A percentile compares a stretch with the other conserved stretches of the same genome.
Evolutionary conservation across 371 early-diverging fungal genomes (phyloP).

Genomic region (Mucor ambiguus): DNA sequence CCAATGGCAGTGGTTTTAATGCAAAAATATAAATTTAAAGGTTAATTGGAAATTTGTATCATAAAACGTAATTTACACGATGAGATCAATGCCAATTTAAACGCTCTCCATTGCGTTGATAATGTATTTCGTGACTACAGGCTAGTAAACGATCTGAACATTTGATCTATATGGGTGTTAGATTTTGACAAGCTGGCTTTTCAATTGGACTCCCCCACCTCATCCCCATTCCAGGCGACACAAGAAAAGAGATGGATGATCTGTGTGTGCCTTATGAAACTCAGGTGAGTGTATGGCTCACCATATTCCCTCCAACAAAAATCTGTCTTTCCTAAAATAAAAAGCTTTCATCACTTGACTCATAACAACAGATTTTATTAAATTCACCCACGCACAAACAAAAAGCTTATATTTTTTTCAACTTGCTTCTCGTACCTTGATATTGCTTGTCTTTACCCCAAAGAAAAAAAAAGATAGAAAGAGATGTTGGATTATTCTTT

Average conservation of each 20-base stretch:
- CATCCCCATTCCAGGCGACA: not conserved
- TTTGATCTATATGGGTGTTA: not conserved
- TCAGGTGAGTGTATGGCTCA: not conserved
- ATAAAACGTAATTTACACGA: not conserved
- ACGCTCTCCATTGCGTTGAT: no score
- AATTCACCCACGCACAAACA: slow-evolving; percentile 17
- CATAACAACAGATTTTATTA: not conserved
- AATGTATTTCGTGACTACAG: not conserved
- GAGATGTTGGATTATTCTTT: not conserved
- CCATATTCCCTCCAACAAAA: not conserved
- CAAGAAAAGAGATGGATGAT: slow-evolving; percentile 2
- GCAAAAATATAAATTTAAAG: slow-evolving; percentile 10
- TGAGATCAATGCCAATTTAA: no score
- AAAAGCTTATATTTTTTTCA: not conserved
- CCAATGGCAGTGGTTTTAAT: slow-evolving; percentile 7
- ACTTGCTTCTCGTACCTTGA: no score
- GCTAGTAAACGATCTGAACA: not conserved
- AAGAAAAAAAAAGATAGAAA: not conserved
- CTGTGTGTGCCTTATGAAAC: slow-evolving; percentile 5
- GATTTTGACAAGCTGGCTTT: slow-evolving; percentile 6
- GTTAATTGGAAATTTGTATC: not conserved
- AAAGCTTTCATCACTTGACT: slow-evolving; percentile 14
- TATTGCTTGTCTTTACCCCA: slow-evolving; percentile 1
- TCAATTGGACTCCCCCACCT: not conserved
- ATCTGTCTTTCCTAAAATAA: slow-evolving; percentile 10